Percentiles rank a stretch among this genome's conserved stretches.
phyloP scores from a whole-genome alignment of 306 rosid species.

The Pueraria montana region DNA sequence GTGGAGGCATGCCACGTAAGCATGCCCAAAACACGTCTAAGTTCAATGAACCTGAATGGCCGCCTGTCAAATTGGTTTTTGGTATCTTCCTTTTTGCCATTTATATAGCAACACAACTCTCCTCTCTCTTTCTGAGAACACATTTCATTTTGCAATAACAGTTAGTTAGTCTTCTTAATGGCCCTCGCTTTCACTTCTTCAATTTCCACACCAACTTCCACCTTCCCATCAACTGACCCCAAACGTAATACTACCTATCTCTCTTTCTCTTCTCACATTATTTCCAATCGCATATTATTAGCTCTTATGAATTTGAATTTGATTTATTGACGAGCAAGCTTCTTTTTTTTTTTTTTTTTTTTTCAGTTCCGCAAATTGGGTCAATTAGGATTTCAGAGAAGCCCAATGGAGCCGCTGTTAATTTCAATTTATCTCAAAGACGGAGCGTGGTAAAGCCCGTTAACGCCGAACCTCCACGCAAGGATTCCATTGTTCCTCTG shows the following conservation, averaged over 20 bases:
- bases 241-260: slow-evolving; percentile 57
- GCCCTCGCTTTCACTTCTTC: slow-evolving; percentile 70
- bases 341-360: too few relatives aligned
- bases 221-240: slow-evolving; percentile 49
- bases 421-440: slow-evolving; percentile 47
- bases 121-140: not conserved
- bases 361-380: slow-evolving; percentile 62
- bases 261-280: not conserved
- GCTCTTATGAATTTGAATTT: not conserved
- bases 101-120: slow-evolving; percentile 4
- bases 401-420: slow-evolving; percentile 33
- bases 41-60: slow-evolving; percentile 60
- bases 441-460: slow-evolving; percentile 56
- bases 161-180: slow-evolving; percentile 42
- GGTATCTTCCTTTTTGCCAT: not conserved
- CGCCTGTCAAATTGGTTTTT: slow-evolving; percentile 22
- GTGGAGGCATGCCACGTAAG: slow-evolving; percentile 38
- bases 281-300: not conserved
- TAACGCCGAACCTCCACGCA: slow-evolving; percentile 61
- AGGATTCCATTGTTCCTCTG: slow-evolving; percentile 58
- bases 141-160: not conserved
- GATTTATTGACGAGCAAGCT: too few relatives aligned
- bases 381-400: slow-evolving; percentile 54
- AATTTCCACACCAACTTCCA: slow-evolving; percentile 54
- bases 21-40: slow-evolving; percentile 36